Evolutionary conservation across 169 alveolate genomes (phyloP), one percentile per base, ranked within the genome.

Genomic region (Plasmodium blacklocki): DNA sequence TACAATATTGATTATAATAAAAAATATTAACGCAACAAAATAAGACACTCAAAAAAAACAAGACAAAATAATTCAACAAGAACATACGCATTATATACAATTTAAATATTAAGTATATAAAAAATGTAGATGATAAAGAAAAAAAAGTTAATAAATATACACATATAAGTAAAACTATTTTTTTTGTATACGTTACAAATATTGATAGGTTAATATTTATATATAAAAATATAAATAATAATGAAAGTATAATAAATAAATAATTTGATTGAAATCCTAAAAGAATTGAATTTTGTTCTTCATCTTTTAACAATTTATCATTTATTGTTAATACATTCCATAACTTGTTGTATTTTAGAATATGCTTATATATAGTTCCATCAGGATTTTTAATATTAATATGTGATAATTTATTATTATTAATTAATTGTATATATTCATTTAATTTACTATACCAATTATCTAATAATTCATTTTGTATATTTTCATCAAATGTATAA

Each of bases 41-140:
- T 29, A 83, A 26, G 63, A 83, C 54, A 49, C 91, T 68, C 58
- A 83, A 26, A 12, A 83, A 83, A 83, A 54, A 83, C 11, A 83
- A 43, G 26, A 73, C 64, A 50, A 68, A 68, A 43, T 52, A 67
- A 68, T 83, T 67, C 59, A 70, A 39, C 3, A 70, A 32, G 59
- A 47, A 83, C 7, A 83, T 68, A 68, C 83, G 56, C 59, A 83
- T 19, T 26, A 76, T 23, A 49, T 32, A 21, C 15, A 76, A 47
- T 49, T 32, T 18, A 43, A 76, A 76, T 64, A 64, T 11, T 56
- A 76, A 64, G 67, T 64, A 2, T 23, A 76, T 47, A 70, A 76
- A 66, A 56, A 76, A 76, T 11, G 71, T 76, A 14, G 89, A 52
- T 29, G 43, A 64, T 21, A 76, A 76, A 19, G 89, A 76, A 64